Evolutionary conservation across 2,329 filamentous ascomycete species (phyloP).

Genomic region (Grosmannia penicillata): DNA sequence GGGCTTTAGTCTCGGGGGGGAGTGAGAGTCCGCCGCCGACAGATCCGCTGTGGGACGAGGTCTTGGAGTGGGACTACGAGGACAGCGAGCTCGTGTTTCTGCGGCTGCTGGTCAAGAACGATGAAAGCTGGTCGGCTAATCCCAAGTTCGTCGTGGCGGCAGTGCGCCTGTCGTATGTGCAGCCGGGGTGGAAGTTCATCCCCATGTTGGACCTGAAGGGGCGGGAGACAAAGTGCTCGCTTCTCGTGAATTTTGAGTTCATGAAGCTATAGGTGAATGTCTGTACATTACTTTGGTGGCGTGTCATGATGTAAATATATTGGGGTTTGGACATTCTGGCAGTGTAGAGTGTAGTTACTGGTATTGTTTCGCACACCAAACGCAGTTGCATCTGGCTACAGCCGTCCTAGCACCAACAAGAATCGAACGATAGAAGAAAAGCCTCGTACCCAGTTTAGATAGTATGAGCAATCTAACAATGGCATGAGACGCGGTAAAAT

Average conservation of each 20-base stretch:
- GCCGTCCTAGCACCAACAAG: too few relatives aligned
- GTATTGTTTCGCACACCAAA: too few relatives aligned
- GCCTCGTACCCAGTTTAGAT: too few relatives aligned
- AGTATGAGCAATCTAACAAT: too few relatives aligned
- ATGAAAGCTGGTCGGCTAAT: slow-evolving; percentile 47
- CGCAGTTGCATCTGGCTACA: too few relatives aligned
- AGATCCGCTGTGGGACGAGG: slow-evolving; percentile 52
- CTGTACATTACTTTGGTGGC: too few relatives aligned
- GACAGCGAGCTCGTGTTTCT: slow-evolving; percentile 53
- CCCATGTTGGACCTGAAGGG: slow-evolving; percentile 51
- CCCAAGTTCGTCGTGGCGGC: slow-evolving; percentile 46
- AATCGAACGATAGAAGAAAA: too few relatives aligned
- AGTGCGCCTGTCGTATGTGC: slow-evolving; percentile 41
- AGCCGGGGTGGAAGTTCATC: slow-evolving; percentile 46
- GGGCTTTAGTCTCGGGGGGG: slow-evolving; percentile 40
- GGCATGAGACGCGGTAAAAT: too few relatives aligned
- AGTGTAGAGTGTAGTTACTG: too few relatives aligned
- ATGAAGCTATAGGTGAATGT: not conserved
- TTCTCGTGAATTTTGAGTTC: slow-evolving; percentile 48
- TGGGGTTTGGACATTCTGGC: not conserved
- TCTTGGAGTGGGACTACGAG: slow-evolving; percentile 52
- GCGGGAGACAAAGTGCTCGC: slow-evolving; percentile 44
- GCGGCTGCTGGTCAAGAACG: slow-evolving; percentile 51
- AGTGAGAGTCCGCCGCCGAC: slow-evolving; percentile 34
- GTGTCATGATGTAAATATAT: too few relatives aligned